Conservation (phyloP, 176 grass and related monocot species). For the Pontederia crassipes region DNA sequence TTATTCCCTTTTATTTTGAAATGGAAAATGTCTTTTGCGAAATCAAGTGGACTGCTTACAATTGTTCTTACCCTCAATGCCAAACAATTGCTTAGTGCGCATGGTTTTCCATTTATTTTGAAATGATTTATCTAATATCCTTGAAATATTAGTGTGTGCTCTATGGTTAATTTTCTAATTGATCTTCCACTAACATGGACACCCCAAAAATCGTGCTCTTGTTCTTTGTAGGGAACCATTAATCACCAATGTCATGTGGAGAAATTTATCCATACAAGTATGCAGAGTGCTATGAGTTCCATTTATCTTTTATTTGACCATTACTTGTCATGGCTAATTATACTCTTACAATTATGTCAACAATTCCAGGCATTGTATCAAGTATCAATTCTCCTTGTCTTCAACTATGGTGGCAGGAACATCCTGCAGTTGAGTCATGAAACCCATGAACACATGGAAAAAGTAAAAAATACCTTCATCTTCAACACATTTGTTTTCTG, state of each 20-base stretch:
- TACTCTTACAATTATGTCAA: background rate
- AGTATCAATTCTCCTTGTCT: conserved; percentile 66
- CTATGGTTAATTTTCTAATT: too few relatives aligned
- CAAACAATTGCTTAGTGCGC: too few relatives aligned
- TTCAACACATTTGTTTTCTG: conserved; percentile 96
- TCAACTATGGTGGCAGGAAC: conserved; percentile 58
- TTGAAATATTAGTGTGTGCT: too few relatives aligned
- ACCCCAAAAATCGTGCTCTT: background rate
- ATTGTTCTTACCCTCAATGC: too few relatives aligned
- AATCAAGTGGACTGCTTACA: too few relatives aligned
- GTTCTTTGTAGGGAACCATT: conserved; percentile 58
- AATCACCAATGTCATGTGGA: conserved; percentile 97
- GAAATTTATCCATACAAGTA: conserved; percentile 92
- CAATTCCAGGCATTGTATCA: conserved; percentile 76
- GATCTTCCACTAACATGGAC: too few relatives aligned
- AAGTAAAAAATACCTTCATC: conserved; percentile 92
- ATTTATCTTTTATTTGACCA: conserved; percentile 2
- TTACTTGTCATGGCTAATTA: conserved; percentile 9
- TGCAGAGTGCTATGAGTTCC: background rate
- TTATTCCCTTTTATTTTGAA: too few relatives aligned
- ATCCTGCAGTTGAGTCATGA: conserved; percentile 58
- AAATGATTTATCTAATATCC: too few relatives aligned
- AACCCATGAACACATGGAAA: conserved; percentile 32
- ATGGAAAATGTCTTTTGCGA: too few relatives aligned
- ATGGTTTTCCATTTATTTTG: too few relatives aligned